These are phyloP conservation scores for Zygosaccharomyces kombuchaensis DNA, from an alignment of 805 yeast species.

Conservation along the genomic window DNA sequence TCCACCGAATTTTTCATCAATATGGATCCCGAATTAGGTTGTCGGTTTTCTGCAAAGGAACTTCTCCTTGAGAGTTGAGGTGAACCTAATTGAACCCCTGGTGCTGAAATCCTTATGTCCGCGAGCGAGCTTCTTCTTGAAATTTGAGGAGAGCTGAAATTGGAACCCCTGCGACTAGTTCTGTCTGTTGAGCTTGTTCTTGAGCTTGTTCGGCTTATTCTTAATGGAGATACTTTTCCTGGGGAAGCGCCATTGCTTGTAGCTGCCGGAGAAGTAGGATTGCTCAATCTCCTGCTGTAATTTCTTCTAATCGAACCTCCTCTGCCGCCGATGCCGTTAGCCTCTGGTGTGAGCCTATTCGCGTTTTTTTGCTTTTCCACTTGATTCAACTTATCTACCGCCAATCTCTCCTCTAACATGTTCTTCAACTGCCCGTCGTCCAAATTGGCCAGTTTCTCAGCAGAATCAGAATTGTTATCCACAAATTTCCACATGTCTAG, in stretches of 20 bases:
- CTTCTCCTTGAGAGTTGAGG: slow-evolving; percentile 21
- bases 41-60: slow-evolving; percentile 14
- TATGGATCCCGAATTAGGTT: slow-evolving; percentile 2
- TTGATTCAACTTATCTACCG: slow-evolving; percentile 25
- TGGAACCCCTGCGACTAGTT: slow-evolving; percentile 2
- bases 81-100: slow-evolving; percentile 8
- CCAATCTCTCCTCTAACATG: slow-evolving; percentile 28
- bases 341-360: slow-evolving; percentile 4
- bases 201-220: slow-evolving; percentile 23
- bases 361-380: slow-evolving; percentile 10
- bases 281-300: slow-evolving; percentile 7
- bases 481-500: slow-evolving; percentile 25
- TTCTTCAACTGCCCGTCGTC: slow-evolving; percentile 18
- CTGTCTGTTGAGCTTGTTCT: slow-evolving; percentile 21
- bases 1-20: slow-evolving; percentile 5
- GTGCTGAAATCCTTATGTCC: slow-evolving; percentile 8
- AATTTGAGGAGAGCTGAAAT: slow-evolving; percentile 16
- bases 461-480: slow-evolving; percentile 15
- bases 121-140: slow-evolving; percentile 21
- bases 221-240: slow-evolving; percentile 18
- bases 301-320: slow-evolving; percentile 10
- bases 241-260: slow-evolving; percentile 15
- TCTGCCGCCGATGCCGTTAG: slow-evolving; percentile 5
- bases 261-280: slow-evolving; percentile 14
- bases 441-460: slow-evolving; percentile 11